Evolutionary conservation across 2,329 filamentous ascomycete species (phyloP).

Genomic region (Cercospora sesami): DNA sequence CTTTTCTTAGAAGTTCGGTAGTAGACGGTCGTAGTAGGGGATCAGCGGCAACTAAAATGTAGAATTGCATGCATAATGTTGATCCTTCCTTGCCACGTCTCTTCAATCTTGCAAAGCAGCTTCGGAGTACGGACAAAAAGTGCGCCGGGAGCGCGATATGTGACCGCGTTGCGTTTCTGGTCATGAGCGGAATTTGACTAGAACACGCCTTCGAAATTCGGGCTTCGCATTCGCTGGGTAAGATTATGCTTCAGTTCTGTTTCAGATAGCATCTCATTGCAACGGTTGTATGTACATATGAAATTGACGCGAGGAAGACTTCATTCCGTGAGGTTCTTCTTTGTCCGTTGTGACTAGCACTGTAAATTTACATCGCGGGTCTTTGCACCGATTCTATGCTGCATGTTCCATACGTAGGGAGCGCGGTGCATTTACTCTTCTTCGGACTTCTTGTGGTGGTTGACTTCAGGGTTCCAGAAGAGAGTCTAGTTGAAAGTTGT

Average conservation of each 20-base stretch:
- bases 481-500: slow-evolving; percentile 42
- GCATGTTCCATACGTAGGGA: neutral
- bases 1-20: neutral
- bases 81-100: neutral
- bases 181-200: neutral
- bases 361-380: neutral
- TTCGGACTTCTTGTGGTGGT: slow-evolving; percentile 66
- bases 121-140: neutral
- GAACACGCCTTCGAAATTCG: neutral
- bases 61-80: neutral
- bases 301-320: neutral
- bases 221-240: neutral
- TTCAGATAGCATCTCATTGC: neutral
- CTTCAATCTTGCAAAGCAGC: neutral
- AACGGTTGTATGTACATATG: neutral
- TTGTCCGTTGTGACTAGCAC: neutral
- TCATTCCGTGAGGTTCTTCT: neutral
- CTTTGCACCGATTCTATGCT: neutral
- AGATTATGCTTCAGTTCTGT: neutral
- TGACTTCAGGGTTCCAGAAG: slow-evolving; percentile 89
- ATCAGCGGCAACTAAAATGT: neutral
- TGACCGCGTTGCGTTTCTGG: neutral
- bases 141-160: too few species aligned
- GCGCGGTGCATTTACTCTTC: neutral
- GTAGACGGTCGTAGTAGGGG: neutral